These are phyloP conservation scores for Hirsutella rhossiliensis DNA, from an alignment of 2,329 filamentous ascomycete species.

Conservation along the genomic window DNA sequence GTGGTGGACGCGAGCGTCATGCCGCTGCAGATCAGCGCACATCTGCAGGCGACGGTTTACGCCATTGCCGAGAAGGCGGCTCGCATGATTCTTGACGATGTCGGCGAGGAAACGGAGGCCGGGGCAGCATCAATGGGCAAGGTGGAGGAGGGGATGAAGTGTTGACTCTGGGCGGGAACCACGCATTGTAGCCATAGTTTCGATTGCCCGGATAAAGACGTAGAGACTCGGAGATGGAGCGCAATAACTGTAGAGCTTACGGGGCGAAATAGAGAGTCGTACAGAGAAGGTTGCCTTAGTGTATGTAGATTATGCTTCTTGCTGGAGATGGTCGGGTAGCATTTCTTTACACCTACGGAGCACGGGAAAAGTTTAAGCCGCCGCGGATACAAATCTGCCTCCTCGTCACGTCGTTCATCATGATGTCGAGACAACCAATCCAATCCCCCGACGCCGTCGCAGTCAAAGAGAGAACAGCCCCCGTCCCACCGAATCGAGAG, in stretches of 20 bases:
- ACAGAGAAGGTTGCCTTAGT: too few relatives aligned
- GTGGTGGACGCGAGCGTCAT: constrained; percentile 14
- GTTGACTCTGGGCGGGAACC: too few relatives aligned
- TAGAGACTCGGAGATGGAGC: too few relatives aligned
- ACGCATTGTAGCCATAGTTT: too few relatives aligned
- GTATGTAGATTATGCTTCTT: too few relatives aligned
- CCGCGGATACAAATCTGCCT: too few relatives aligned
- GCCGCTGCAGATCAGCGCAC: constrained; percentile 14
- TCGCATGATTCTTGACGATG: constrained; percentile 15
- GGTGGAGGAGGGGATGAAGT: not conserved
- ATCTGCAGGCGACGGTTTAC: constrained; percentile 16
- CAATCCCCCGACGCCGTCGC: not conserved
- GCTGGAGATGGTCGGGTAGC: too few relatives aligned
- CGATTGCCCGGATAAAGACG: too few relatives aligned
- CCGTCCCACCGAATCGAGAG: not conserved
- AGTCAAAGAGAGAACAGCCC: not conserved
- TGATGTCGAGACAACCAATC: not conserved
- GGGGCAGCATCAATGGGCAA: not conserved
- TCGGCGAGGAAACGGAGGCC: not conserved
- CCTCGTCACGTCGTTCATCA: not conserved
- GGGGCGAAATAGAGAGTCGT: too few relatives aligned
- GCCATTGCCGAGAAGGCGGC: constrained; percentile 21
- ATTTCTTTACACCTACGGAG: too few relatives aligned
- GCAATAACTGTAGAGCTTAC: too few relatives aligned
- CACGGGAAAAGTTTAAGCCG: too few relatives aligned